Evolutionary conservation across 768 basidiomycete genomes (phyloP), one percentile per base, ranked within the genome.

Genomic region (Boletus subcaerulescens): DNA sequence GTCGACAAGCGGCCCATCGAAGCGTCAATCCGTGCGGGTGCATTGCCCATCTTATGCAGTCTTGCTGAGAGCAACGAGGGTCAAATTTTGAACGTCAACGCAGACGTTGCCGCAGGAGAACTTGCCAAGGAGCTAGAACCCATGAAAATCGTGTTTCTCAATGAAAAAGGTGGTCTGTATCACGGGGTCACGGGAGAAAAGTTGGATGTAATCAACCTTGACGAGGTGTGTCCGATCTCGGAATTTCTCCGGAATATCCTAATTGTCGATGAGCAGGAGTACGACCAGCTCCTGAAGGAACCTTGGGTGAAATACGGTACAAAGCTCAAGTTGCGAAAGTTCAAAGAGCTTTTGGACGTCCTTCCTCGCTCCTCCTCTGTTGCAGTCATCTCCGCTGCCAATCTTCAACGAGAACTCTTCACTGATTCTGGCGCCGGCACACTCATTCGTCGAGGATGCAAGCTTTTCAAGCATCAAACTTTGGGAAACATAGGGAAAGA

Each of bases 291-390:
- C 55, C 91, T 98, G 94, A 95, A 94, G 67, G 90, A 98, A 74
- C 83, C 94, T 7, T 99, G 97, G 97, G 96, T 99, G 72, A 97
- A 97, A 71, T 98, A 86, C 69, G 97, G 96, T 57, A 98, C 96
- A 60, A 99, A 99, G 74, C 90, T 99, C 72, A 98, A 98, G 76
- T 82, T 99, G 53, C 89, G 97, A 60, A 96, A 98, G 72, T 98
- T 99, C 81, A 99, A 99, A 76, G 97, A 98, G 67, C 86, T 99
- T 50, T 84, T 99, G 42, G 97, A 98, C 68, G 89, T 95, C 75
- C 92, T 98, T 59, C 97, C 97, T 15, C 94, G 97, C 55, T 90
- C 97, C 4, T 97, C 96, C 17, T 98, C 95, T 38, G 97, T 99
- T 48, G 96, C 97, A 61, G 93, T 99, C 74, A 99, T 99, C 74